Conservation (phyloP, 2,329 filamentous ascomycete species). For the Westerdykella ornata region DNA sequence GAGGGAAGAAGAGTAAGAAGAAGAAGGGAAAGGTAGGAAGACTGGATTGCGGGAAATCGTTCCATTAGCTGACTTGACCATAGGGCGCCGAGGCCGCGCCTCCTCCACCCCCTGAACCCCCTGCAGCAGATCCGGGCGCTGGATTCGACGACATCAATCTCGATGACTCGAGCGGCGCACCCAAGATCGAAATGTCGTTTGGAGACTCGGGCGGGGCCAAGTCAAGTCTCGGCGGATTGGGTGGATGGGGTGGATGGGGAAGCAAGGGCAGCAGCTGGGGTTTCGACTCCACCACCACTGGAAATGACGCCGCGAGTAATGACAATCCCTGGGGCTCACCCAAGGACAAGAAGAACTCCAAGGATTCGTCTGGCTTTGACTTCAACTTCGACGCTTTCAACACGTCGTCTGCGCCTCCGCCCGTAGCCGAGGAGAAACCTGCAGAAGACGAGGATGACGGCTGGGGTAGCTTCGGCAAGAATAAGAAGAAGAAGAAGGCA, state of each 20-base stretch:
- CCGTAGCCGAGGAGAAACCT: slow-evolving; percentile 18
- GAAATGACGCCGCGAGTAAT: slow-evolving; percentile 12
- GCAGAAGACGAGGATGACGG: slow-evolving; percentile 21
- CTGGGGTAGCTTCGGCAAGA: slow-evolving; percentile 31
- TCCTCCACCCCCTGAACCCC: slow-evolving; percentile 25
- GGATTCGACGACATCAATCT: slow-evolving; percentile 44
- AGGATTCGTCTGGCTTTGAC: slow-evolving; percentile 29
- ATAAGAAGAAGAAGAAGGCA: slow-evolving; percentile 37
- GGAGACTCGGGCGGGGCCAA: slow-evolving; percentile 25
- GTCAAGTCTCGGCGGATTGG: slow-evolving; percentile 22
- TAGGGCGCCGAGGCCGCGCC: slow-evolving; percentile 22
- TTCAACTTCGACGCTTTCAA: slow-evolving; percentile 34
- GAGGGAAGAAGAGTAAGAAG: slow-evolving; percentile 32
- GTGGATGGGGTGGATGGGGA: slow-evolving; percentile 26
- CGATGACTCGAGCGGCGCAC: slow-evolving; percentile 37
- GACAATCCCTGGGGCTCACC: slow-evolving; percentile 30
- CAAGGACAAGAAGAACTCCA: slow-evolving; percentile 29
- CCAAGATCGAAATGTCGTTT: slow-evolving; percentile 45
- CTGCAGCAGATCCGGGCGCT: slow-evolving; percentile 33
- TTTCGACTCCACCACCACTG: slow-evolving; percentile 27
- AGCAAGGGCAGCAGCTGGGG: slow-evolving; percentile 16
- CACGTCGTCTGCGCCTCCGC: slow-evolving; percentile 3
- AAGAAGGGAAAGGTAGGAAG: slow-evolving; percentile 38
- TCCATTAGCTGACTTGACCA: slow-evolving; percentile 25
- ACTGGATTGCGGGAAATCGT: slow-evolving; percentile 26